Conservation (phyloP, 345 rosid species). For the Lenwebbia sp. region DNA sequence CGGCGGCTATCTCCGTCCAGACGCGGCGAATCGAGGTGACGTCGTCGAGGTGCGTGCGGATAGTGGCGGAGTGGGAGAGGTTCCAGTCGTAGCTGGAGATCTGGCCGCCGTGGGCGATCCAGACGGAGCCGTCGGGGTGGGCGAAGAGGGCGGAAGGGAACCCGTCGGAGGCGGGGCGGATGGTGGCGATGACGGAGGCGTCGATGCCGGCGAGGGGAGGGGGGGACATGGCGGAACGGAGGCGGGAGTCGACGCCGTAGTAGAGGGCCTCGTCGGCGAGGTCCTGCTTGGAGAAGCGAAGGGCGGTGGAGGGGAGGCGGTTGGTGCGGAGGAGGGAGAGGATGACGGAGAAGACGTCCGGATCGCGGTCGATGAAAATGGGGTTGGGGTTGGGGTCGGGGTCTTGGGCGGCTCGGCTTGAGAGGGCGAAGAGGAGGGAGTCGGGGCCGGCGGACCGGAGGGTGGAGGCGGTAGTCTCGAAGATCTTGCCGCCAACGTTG, state of each 20-base stretch:
- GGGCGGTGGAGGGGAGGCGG: conserved; percentile 54
- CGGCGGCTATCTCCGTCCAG: conserved; percentile 53
- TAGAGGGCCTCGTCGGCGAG: conserved; percentile 82
- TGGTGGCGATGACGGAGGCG: conserved; percentile 51
- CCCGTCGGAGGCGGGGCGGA: conserved; percentile 61
- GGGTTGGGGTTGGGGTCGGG: conserved; percentile 19
- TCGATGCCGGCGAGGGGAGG: conserved; percentile 63
- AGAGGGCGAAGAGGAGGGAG: conserved; percentile 71
- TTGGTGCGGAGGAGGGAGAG: conserved; percentile 73
- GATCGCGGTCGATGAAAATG: conserved; percentile 88
- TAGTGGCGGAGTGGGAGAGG: conserved; percentile 44
- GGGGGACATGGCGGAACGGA: conserved; percentile 54
- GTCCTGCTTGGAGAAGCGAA: conserved; percentile 63
- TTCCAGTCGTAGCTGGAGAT: conserved; percentile 73
- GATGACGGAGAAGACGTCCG: conserved; percentile 76
- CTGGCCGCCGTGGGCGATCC: conserved; percentile 93
- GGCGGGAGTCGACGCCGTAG: conserved; percentile 69
- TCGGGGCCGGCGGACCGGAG: conserved; percentile 71
- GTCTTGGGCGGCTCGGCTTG: conserved; percentile 20
- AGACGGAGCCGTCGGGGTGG: conserved; percentile 54
- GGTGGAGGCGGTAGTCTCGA: conserved; percentile 69
- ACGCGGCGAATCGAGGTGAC: conserved; percentile 55
- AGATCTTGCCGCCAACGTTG: conserved; percentile 85
- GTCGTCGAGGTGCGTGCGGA: conserved; percentile 73
- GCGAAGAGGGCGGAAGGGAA: conserved; percentile 59